Evolutionary conservation across 2,329 filamentous ascomycete species (phyloP).

Genomic region (Cladosporium halotolerans): DNA sequence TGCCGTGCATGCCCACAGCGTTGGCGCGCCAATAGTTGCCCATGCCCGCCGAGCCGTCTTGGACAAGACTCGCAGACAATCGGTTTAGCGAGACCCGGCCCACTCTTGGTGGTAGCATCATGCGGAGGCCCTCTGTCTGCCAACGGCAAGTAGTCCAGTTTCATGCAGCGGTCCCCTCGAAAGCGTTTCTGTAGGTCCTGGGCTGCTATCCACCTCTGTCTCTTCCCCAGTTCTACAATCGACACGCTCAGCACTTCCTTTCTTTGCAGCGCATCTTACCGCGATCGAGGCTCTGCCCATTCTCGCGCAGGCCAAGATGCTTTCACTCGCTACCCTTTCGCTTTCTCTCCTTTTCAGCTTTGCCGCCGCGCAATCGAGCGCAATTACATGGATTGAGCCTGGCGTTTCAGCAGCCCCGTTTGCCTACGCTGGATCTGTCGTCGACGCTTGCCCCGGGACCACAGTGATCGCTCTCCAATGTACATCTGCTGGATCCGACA

Average conservation of each 20-base stretch:
- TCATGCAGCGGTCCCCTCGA: not conserved
- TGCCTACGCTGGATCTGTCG: constrained; percentile 4
- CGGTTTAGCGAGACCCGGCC: constrained; percentile 5
- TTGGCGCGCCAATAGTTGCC: constrained; percentile 4
- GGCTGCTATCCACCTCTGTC: not conserved
- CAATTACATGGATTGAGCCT: constrained; percentile 9
- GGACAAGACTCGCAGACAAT: not conserved
- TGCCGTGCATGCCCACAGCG: not conserved
- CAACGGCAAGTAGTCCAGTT: not conserved
- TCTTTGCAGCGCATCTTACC: not conserved
- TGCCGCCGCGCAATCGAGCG: constrained; percentile 1
- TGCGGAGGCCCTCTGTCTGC: not conserved
- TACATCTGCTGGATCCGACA: not conserved
- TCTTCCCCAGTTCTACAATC: constrained; percentile 7
- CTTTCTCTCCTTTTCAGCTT: constrained; percentile 4
- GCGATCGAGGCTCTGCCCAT: not conserved
- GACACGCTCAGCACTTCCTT: not conserved
- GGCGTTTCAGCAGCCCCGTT: constrained; percentile 3
- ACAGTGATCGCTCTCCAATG: constrained; percentile 10
- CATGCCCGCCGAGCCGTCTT: constrained; percentile 3
- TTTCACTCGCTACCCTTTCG: constrained; percentile 10
- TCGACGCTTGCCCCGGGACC: constrained; percentile 10
- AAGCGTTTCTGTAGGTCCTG: constrained; percentile 10
- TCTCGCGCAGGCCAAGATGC: constrained; percentile 3
- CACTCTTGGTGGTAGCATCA: constrained; percentile 4